Base-by-base conservation (phyloP, 2,329 filamentous ascomycete species). In the Bisporella sp. region DNA sequence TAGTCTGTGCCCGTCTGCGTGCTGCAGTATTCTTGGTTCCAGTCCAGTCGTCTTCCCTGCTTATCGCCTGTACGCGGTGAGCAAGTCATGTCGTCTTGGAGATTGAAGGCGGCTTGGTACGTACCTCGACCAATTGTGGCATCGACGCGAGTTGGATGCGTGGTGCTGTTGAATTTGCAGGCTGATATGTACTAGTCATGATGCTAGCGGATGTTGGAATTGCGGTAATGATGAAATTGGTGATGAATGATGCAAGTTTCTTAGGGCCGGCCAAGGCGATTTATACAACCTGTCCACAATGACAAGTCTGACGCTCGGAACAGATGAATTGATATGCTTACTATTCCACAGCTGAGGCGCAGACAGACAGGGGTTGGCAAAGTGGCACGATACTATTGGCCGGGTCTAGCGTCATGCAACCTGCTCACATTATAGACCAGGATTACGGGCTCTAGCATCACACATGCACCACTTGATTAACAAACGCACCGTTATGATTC, bases 21-120 rank as follows among this genome's bases (percentile, higher is more conserved):
- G 64, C 64, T 54, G 65, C 68, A 3, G 68, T 66, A 64, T 74
- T 67, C 12, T 56, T 72, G 29, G 62, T 68, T 4, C 72, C 73
- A 37, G 71, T 73, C 71, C 73, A 75, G 60, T 74, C 67, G 47
- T 75, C 72, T 53, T 72, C 64, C 31, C 45, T 59, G 50, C 55
- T 63, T 59, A 54, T 64, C 6, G 69, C 70, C 69, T 72, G 43
- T 54, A 56, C 29, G 39, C 12, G 32, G 55, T 67, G 44, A 67
- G 66, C 51, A 63, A 60, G 39, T 58, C 53, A 54, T 49, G 41
- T 55, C 50, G 47, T 49, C 30, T 56, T 51, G 45, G 37, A 48
- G 41, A 49, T 51, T 46, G 21, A 47, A 49, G 40, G 13, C 45
- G 32, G 40, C 37, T 40, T 52, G 46, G 41, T 49, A 64, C 59